Percentiles rank a stretch among this genome's conserved stretches.
phyloP scores from a whole-genome alignment of 768 basidiomycete species.

The Leccinum ochraceum region DNA sequence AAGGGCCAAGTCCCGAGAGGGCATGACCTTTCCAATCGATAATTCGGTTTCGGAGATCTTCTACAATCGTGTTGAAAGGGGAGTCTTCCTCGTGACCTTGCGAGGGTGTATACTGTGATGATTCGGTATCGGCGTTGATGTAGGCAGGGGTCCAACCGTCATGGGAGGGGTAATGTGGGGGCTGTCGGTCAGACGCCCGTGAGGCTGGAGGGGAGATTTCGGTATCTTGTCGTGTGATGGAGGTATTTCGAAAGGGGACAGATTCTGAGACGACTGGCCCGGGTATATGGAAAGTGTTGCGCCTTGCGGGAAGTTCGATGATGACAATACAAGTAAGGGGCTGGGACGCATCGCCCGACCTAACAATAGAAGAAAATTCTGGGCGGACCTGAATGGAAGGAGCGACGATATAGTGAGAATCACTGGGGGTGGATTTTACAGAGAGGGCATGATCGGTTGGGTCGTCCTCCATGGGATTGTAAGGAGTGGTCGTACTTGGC shows the following conservation, averaged over 20 bases:
- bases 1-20: too few relatives aligned
- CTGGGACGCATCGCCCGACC: constrained; percentile 69
- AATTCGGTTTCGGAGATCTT: constrained; percentile 87
- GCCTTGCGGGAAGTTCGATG: constrained; percentile 86
- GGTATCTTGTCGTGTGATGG: constrained; percentile 24
- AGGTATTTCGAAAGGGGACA: constrained; percentile 36
- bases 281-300: constrained; percentile 51
- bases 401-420: constrained; percentile 76
- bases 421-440: constrained; percentile 46
- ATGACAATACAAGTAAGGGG: constrained; percentile 92
- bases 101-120: constrained; percentile 31
- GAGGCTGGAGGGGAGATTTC: constrained; percentile 17
- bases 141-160: constrained; percentile 31
- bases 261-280: constrained; percentile 54
- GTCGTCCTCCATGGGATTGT: constrained; percentile 84
- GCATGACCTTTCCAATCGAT: constrained; percentile 97
- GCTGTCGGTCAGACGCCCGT: constrained; percentile 18
- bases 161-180: constrained; percentile 15
- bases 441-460: constrained; percentile 64
- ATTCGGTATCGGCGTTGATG: constrained; percentile 31
- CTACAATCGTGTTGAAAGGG: constrained; percentile 81
- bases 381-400: constrained; percentile 93
- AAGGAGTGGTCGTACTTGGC: constrained; percentile 33
- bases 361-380: constrained; percentile 82
- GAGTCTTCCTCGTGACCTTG: constrained; percentile 57